These are phyloP conservation scores for Trichosporon sp. DNA, from an alignment of 1,284 basidiomycete genomes.

Conservation along the genomic window DNA sequence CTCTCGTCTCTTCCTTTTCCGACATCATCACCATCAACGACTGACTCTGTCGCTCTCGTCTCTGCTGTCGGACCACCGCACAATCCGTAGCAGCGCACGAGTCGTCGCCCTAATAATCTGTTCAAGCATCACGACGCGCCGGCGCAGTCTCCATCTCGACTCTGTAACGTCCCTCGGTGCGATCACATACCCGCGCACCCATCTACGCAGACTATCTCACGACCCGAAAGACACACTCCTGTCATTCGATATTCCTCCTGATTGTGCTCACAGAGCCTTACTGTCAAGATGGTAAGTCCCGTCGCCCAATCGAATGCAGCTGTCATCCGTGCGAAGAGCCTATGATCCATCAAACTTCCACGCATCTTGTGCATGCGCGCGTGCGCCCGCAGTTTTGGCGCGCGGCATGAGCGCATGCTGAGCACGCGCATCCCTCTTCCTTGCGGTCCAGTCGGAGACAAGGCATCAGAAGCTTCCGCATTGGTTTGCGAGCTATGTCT, in stretches of 20 bases:
- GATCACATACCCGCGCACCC: neutral
- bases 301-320: neutral
- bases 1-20: neutral
- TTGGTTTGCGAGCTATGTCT: neutral
- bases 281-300: neutral
- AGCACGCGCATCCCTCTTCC: neutral
- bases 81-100: neutral
- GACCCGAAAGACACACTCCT: neutral
- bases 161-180: neutral
- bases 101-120: neutral
- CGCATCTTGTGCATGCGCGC: neutral
- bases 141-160: neutral
- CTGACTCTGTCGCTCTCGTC: neutral
- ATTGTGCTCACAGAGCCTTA: neutral
- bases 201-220: neutral
- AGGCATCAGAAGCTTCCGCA: neutral
- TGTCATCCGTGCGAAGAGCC: neutral
- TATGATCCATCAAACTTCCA: neutral
- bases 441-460: neutral
- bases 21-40: neutral
- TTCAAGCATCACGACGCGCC: neutral
- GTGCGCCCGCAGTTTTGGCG: neutral
- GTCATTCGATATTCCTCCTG: neutral
- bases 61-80: neutral
- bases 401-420: neutral